Evolutionary conservation across 768 basidiomycete species (phyloP).

Genomic region (Guyanaporus albipodus): DNA sequence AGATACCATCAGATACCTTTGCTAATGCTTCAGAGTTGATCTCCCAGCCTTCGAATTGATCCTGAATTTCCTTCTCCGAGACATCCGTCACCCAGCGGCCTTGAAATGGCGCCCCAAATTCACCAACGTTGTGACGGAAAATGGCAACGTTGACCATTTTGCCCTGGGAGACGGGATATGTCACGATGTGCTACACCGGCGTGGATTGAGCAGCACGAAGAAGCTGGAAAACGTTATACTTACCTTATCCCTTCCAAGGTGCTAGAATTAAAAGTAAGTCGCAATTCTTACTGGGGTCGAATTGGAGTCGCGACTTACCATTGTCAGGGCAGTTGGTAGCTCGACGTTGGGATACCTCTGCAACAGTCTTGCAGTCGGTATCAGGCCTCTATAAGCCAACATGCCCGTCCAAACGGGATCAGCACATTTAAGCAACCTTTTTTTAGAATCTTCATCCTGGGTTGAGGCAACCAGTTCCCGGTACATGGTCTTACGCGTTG

Average conservation of each 20-base stretch:
- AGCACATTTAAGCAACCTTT: constrained; percentile 16
- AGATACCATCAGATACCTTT: constrained; percentile 2
- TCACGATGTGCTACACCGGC: constrained; percentile 35
- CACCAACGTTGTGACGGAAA: constrained; percentile 23
- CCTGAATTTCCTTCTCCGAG: constrained; percentile 30
- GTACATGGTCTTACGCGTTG: constrained; percentile 29
- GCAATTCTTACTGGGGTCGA: too few relatives aligned
- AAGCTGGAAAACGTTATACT: not conserved
- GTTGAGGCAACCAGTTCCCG: constrained; percentile 8
- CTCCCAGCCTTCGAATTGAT: constrained; percentile 29
- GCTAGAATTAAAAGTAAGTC: constrained; percentile 12
- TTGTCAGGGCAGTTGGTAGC: constrained; percentile 24
- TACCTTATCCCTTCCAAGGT: constrained; percentile 22
- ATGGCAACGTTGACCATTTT: constrained; percentile 35
- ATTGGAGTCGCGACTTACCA: constrained; percentile 7
- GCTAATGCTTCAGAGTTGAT: constrained; percentile 6
- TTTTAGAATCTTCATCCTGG: constrained; percentile 1
- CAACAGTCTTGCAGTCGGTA: constrained; percentile 28
- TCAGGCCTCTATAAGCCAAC: constrained; percentile 36
- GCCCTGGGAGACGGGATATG: constrained; percentile 39
- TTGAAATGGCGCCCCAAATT: constrained; percentile 31
- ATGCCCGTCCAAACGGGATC: constrained; percentile 39
- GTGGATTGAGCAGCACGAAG: not conserved
- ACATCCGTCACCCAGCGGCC: constrained; percentile 29
- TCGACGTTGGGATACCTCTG: constrained; percentile 32